Evolutionary conservation across 768 basidiomycete species (phyloP), one percentile per base, ranked within the genome.

Genomic region (Phanerochaete carnosa): DNA sequence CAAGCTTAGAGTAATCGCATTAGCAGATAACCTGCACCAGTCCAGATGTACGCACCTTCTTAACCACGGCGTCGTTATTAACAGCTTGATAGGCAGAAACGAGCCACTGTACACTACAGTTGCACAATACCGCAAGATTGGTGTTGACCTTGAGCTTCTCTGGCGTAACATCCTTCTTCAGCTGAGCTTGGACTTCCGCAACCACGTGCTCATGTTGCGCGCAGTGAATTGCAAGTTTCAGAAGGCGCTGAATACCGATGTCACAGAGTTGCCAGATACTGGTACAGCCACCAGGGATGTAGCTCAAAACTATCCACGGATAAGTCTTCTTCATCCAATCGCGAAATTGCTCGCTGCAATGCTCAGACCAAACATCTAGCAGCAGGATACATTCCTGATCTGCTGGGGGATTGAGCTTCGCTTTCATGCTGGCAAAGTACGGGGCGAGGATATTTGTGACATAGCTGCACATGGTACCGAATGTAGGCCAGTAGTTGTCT

Each of bases 351-450:
- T 58, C 26, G 8, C 72, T 74, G 0, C 72, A 63, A 57, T 80
- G 78, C 16, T 79, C 77, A 0, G 73, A 72, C 72, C 73, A 77
- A 33, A 62, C 55, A 53, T 78, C 73, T 33, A 77, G 74, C 22
- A 66, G 58, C 71, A 70, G 73, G 49, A 76, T 23, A 3, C 62
- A 58, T 12, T 66, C 54, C 45, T 76, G 76, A 8, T 22, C 29
- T 0, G 22, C 2, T 0, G 65, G 69, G 5, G 72, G 64, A 0
- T 55, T 32, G 1, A 73, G 64, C 5, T 56, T 35, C 0, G 5
- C 29, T 35, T 69, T 71, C 25, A 45, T 50, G 2, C 3, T 16
- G 1, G 64, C 57, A 45, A 72, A 75, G 46, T 75, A 76, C 7
- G 74, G 74, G 1, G 61, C 68, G 6, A 77, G 65, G 26, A 73